Evolutionary conservation across 2,329 filamentous ascomycete genomes (phyloP).

Genomic region (Penicillium sp.): DNA sequence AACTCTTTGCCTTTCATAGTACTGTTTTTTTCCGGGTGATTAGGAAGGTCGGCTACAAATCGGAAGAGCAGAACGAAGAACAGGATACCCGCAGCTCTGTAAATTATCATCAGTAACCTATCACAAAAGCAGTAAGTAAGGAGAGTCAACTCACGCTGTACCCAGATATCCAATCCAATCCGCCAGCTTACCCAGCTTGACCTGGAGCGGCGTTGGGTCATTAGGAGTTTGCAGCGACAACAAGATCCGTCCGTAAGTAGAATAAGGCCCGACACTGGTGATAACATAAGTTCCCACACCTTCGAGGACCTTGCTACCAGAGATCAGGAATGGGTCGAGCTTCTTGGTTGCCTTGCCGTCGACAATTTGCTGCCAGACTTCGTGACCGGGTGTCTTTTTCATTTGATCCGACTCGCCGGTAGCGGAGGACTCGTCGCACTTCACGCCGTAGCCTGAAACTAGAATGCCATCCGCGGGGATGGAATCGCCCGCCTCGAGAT

Average conservation of each 20-base stretch:
- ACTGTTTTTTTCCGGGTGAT: constrained; percentile 51
- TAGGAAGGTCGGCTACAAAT: constrained; percentile 69
- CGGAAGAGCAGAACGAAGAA: constrained; percentile 86
- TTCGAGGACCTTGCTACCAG: constrained; percentile 74
- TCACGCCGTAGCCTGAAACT: constrained; percentile 64
- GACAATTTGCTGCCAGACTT: constrained; percentile 58
- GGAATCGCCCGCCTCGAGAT: constrained; percentile 68
- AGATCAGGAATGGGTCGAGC: constrained; percentile 74
- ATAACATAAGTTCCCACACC: constrained; percentile 73
- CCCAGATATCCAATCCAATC: constrained; percentile 76
- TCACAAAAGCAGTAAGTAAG: not conserved
- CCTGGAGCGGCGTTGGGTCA: constrained; percentile 74
- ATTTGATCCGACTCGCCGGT: constrained; percentile 73
- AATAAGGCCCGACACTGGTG: constrained; percentile 71
- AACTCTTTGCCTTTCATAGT: constrained; percentile 77
- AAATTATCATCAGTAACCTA: constrained; percentile 10
- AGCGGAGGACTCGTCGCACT: constrained; percentile 72
- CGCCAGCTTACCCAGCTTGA: constrained; percentile 72
- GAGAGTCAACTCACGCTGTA: constrained; percentile 52
- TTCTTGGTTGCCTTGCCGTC: constrained; percentile 55
- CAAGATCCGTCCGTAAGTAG: constrained; percentile 72
- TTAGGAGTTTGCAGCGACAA: constrained; percentile 72
- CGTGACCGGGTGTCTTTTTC: constrained; percentile 63
- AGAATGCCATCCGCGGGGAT: constrained; percentile 71
- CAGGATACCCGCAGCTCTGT: constrained; percentile 66